Evolutionary conservation across 305 asterid species (phyloP), one percentile per base, ranked within the genome.

Genomic region (Euphrasia arctica): DNA sequence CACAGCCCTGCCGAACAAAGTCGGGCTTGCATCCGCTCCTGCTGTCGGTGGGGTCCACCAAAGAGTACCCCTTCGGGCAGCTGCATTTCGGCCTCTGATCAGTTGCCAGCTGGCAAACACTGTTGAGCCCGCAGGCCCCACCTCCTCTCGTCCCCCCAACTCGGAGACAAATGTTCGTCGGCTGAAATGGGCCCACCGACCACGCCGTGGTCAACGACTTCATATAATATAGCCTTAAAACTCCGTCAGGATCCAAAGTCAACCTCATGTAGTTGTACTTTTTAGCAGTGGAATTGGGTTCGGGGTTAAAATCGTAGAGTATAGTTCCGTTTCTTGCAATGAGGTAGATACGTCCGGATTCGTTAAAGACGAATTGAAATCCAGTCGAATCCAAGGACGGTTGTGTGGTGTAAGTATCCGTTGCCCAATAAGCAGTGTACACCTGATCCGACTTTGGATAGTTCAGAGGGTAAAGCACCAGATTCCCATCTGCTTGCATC

Each of bases 91-190:
- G 87, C 43, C 70, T 74, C 54, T 68, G 75, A 65, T 77, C 67
- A 13, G 4, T 43, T 41, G 69, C 75, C 13, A 77, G 3, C 4
- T 73, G 13, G 62, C 90, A 81, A 8, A 70, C 11, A 31, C 77
- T 77, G 31, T 84, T 84, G 41, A 41, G 76, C 0, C 87, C 87
- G 51, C 87, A 84, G 27, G 63, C 80, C 7, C 90, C 85, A 6
- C 75, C 70, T 10, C 76, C 80, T 3, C 3, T 41, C 0, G 13
- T 32, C n/a, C 45, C 65, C 3, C 9, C 4, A 8, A 74, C 55
- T 5, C 9, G 34, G 14, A 5, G 5, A 58, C 91, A 84, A 39
- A 85, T 76, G 45, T 84, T 66, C 1, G 66, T 25, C n/a, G 88
- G 86, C 27, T 27, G 7, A 12, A 52, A 68, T 60, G n/a, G 48